Base-by-base conservation (phyloP, 2,329 filamentous ascomycete species). In the Plectosphaerella sp. region DNA sequence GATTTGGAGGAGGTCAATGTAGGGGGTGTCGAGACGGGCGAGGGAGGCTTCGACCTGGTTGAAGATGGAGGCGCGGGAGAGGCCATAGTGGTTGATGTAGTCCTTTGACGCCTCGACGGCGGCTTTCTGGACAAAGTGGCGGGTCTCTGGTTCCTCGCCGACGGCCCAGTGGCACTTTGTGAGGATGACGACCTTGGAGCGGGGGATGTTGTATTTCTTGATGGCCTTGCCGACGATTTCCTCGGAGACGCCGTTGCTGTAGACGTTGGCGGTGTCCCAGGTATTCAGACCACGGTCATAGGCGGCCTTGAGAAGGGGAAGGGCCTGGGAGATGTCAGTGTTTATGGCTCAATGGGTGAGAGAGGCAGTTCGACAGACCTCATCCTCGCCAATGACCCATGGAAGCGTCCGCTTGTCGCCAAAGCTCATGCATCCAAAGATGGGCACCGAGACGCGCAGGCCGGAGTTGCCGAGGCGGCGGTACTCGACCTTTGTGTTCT, bases 351-450 rank as follows among this genome's bases (percentile, higher is more conserved):
- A 5, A 43, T 12, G 7, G 39, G 39, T 10, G 9, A 3, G 16
- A 9, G 41, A 11, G 7, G 11, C 10, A 11, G n/a, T 8, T 12
- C 16, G 6, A 50, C 35, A 8, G 25, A 52, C 56, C 41, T 79
- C 73, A 15, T 77, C 79, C 61, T 86, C 82, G 37, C 79, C 72
- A 47, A 84, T 59, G n/a, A 78, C 76, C 81, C 82, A 86, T 5
- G 69, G 61, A 51, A 78, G 71, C 62, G 76, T 78, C 41, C 74
- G 65, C 1, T 70, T 63, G 54, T 75, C 70, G 20, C 84, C 84
- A 54, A 84, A 80, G 61, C 74, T 78, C 84, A 87, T 87, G 54
- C 77, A 76, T 0, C 85, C 85, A 39, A 88, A 71, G 52, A 88
- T 83, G 41, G 85, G 79, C 48, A 80, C 76, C 0, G 83, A 87